Conservation (phyloP, 164 flowering plant genomes). For the grape (Vitis vinifera) region ASM3070453v1 NC_081822.1:10359001-10359500, state of each 20-base stretch:
- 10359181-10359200: slow-evolving; percentile 43
- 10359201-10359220: slow-evolving; percentile 37
- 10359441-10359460: background rate
- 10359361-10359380: slow-evolving; percentile 1
- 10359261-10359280: slow-evolving; percentile 18
- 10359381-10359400: background rate
- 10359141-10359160: background rate
- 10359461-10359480: background rate
- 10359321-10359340: slow-evolving; percentile 89
- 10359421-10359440: background rate
- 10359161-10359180: slow-evolving; percentile 67
- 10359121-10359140: no score
- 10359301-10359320: slow-evolving; percentile 87
- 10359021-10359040: no score
- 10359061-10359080: background rate
- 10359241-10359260: slow-evolving; percentile 22
- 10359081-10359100: background rate
- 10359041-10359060: background rate
- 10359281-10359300: slow-evolving; percentile 75
- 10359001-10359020: background rate
- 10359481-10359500: background rate
- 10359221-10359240: slow-evolving; percentile 18
- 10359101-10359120: no score
- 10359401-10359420: background rate
- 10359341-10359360: slow-evolving; percentile 26